These are phyloP conservation scores for Brassica cretica DNA, from an alignment of 345 rosid genomes.

Conservation along the genomic window DNA sequence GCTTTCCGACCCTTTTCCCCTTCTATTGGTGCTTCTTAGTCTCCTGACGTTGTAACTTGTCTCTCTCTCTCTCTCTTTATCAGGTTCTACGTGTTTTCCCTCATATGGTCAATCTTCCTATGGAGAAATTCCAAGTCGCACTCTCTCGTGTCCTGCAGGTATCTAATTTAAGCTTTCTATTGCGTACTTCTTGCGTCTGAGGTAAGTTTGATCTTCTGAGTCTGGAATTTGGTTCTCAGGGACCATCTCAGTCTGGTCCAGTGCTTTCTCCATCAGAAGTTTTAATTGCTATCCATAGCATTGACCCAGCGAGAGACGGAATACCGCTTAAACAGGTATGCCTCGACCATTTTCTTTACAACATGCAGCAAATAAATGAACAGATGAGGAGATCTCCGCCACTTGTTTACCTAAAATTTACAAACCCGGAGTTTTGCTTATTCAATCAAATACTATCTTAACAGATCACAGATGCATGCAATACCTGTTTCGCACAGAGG, in stretches of 20 bases:
- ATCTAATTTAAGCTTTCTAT: constrained; percentile 27
- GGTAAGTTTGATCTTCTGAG: constrained; percentile 18
- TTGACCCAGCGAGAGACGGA: constrained; percentile 86
- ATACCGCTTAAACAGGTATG: constrained; percentile 89
- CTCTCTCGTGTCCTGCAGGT: constrained; percentile 81
- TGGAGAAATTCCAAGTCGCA: constrained; percentile 78
- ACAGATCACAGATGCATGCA: constrained; percentile 94
- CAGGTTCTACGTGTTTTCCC: constrained; percentile 74
- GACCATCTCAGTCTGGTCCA: constrained; percentile 66
- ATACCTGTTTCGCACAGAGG: constrained; percentile 86
- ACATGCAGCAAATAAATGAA: constrained; percentile 16
- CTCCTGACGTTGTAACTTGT: constrained; percentile 14
- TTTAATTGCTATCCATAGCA: constrained; percentile 85
- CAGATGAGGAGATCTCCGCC: not conserved
- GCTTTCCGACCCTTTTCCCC: constrained; percentile 11
- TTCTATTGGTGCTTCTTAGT: constrained; percentile 12
- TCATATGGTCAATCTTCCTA: constrained; percentile 74
- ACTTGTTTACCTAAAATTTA: constrained; percentile 8
- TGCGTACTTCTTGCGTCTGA: constrained; percentile 9
- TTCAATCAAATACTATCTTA: constrained; percentile 24
- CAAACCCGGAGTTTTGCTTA: constrained; percentile 13
- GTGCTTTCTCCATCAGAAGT: constrained; percentile 81
- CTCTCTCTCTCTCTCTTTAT: constrained; percentile 4
- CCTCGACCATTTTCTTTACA: constrained; percentile 1
- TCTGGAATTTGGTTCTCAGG: constrained; percentile 47